Evolutionary conservation across 148 eudicot species (phyloP).

Genomic region (Pharnaceum exiguum): DNA sequence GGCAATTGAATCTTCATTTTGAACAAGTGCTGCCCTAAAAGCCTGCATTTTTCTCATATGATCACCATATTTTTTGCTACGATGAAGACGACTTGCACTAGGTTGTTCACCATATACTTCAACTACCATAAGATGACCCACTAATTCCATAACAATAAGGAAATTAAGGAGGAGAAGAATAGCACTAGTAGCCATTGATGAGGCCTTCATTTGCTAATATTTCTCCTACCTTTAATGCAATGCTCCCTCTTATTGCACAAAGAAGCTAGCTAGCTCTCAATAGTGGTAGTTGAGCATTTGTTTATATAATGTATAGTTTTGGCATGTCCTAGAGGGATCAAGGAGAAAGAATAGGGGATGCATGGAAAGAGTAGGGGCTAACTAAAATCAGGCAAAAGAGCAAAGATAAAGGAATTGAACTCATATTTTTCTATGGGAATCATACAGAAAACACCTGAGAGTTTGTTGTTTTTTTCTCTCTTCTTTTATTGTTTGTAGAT

Average conservation of each 20-base stretch:
- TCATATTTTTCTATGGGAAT: background rate
- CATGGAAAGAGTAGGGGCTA: conserved; percentile 37
- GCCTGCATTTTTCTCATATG: conserved; percentile 17
- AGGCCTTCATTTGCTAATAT: conserved; percentile 1
- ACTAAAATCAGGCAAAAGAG: conserved; percentile 18
- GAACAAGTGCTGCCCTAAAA: background rate
- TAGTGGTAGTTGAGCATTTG: background rate
- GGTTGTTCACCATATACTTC: conserved; percentile 8
- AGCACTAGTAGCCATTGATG: conserved; percentile 14
- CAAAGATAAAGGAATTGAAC: conserved; percentile 13
- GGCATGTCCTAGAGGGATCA: background rate
- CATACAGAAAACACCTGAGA: conserved; percentile 19
- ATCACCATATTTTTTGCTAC: too few relatives aligned
- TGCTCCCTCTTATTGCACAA: too few relatives aligned
- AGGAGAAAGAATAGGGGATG: conserved; percentile 14
- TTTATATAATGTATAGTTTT: conserved; percentile 6
- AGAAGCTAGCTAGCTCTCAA: background rate
- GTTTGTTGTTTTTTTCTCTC: background rate
- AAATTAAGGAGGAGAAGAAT: conserved; percentile 13
- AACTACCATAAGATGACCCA: conserved; percentile 18
- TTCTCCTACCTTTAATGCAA: too few relatives aligned
- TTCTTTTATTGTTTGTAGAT: background rate
- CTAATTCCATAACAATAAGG: conserved; percentile 9
- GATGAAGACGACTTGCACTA: too few relatives aligned
- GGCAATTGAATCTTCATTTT: conserved; percentile 2